Evolutionary conservation across 495 filamentous ascomycete species (phyloP).

Genomic region (Pyronema domesticum): DNA sequence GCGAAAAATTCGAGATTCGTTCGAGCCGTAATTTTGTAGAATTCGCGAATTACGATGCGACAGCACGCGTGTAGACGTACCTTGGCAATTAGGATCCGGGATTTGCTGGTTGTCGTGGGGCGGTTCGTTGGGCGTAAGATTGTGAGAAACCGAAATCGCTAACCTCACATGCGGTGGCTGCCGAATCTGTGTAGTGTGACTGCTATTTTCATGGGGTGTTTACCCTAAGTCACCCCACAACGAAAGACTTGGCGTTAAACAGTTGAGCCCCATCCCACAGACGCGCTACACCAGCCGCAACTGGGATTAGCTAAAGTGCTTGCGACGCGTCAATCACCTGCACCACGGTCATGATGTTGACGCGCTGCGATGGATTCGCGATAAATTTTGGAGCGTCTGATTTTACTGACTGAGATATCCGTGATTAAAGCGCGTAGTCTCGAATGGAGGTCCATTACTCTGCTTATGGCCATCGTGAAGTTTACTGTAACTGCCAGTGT

Average conservation of each 20-base stretch:
- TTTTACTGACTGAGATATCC: too few relatives aligned
- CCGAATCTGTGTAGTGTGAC: not conserved
- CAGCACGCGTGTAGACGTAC: not conserved
- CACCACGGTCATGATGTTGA: not conserved
- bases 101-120: slow-evolving; percentile 2
- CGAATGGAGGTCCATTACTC: too few relatives aligned
- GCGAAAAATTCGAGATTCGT: too few relatives aligned
- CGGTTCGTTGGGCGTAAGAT: slow-evolving; percentile 2
- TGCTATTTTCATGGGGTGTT: not conserved
- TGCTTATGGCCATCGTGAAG: too few relatives aligned
- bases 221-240: not conserved
- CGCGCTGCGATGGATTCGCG: not conserved
- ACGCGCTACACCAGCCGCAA: not conserved
- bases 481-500: too few relatives aligned
- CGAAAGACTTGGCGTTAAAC: not conserved
- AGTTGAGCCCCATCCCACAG: not conserved
- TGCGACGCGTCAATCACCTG: not conserved
- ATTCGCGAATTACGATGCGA: too few relatives aligned
- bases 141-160: not conserved
- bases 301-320: not conserved
- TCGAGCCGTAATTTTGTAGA: too few relatives aligned
- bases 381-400: too few relatives aligned
- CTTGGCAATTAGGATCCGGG: slow-evolving; percentile 1
- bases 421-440: too few relatives aligned
- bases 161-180: not conserved